These are phyloP conservation scores for Diaporthe caulivora DNA, from an alignment of 2,329 filamentous ascomycete genomes.

Conservation along the genomic window DNA sequence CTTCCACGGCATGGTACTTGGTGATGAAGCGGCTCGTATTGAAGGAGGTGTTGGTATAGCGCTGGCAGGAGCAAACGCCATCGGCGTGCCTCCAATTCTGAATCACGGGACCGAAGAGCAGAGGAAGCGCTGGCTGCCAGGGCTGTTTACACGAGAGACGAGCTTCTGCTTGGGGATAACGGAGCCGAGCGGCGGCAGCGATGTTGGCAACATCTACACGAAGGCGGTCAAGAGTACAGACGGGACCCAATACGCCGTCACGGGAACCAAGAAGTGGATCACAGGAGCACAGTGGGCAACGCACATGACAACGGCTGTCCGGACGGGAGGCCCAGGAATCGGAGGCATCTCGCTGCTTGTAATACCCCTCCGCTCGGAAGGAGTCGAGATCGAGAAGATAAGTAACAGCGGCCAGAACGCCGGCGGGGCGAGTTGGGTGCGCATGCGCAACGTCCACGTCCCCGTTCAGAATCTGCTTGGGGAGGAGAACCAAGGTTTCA, in stretches of 20 bases:
- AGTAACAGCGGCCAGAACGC: slow-evolving; percentile 74
- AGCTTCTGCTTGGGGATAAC: slow-evolving; percentile 48
- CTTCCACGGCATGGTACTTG: slow-evolving; percentile 53
- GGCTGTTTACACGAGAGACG: slow-evolving; percentile 64
- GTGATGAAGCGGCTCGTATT: slow-evolving; percentile 54
- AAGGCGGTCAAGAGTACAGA: slow-evolving; percentile 60
- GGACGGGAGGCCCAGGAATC: slow-evolving; percentile 66
- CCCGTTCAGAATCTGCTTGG: slow-evolving; percentile 65
- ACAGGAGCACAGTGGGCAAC: slow-evolving; percentile 72
- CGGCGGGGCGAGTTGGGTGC: slow-evolving; percentile 70
- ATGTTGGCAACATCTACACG: slow-evolving; percentile 72
- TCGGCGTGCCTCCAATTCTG: slow-evolving; percentile 51
- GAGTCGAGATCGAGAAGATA: slow-evolving; percentile 55
- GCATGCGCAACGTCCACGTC: slow-evolving; percentile 65
- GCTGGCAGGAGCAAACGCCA: slow-evolving; percentile 67
- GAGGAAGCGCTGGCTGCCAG: slow-evolving; percentile 47
- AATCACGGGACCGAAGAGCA: slow-evolving; percentile 45
- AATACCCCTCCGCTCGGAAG: slow-evolving; percentile 56
- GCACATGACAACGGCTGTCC: slow-evolving; percentile 72
- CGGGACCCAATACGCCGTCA: slow-evolving; percentile 67
- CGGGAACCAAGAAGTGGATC: slow-evolving; percentile 76
- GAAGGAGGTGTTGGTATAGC: slow-evolving; percentile 67
- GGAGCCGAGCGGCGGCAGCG: slow-evolving; percentile 62
- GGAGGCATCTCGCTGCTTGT: slow-evolving; percentile 68
- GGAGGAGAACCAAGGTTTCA: slow-evolving; percentile 65